Conservation (phyloP, 2,329 filamentous ascomycete genomes). For the Sporothrix dimorphospora region DNA sequence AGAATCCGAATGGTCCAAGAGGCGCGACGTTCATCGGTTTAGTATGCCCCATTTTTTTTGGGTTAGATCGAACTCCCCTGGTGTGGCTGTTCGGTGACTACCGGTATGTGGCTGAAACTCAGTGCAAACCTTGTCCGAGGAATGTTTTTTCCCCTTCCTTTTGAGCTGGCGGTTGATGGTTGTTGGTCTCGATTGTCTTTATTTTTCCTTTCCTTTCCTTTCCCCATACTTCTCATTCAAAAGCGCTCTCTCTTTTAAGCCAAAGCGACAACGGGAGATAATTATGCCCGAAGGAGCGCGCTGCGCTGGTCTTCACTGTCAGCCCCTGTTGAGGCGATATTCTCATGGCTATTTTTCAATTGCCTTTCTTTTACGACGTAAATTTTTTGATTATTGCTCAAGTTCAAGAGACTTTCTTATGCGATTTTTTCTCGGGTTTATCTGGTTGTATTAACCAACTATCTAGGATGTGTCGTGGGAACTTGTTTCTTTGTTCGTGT, state of each 20-base stretch:
- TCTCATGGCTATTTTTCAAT: neutral
- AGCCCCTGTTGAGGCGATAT: too few species aligned
- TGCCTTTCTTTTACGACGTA: neutral
- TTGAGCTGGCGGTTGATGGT: neutral
- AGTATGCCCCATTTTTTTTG: constrained; percentile 9
- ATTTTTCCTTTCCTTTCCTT: too few species aligned
- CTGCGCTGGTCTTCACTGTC: too few species aligned
- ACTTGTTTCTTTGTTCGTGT: neutral
- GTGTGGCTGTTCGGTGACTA: neutral
- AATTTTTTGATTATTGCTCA: neutral
- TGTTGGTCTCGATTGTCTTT: too few species aligned
- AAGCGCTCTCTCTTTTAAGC: too few species aligned
- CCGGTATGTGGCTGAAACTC: neutral
- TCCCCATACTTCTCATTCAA: too few species aligned
- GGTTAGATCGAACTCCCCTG: neutral
- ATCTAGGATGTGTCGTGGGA: constrained; percentile 18
- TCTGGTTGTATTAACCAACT: neutral
- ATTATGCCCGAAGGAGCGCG: too few species aligned
- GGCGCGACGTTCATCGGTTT: neutral
- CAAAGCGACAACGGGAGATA: too few species aligned
- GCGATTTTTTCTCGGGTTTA: neutral
- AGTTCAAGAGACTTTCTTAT: too few species aligned
- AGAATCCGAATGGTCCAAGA: neutral
- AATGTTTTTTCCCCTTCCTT: neutral
- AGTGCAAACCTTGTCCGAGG: neutral